Evolutionary conservation across 768 basidiomycete genomes (phyloP).

Genomic region (Kockovaella imperatae): DNA sequence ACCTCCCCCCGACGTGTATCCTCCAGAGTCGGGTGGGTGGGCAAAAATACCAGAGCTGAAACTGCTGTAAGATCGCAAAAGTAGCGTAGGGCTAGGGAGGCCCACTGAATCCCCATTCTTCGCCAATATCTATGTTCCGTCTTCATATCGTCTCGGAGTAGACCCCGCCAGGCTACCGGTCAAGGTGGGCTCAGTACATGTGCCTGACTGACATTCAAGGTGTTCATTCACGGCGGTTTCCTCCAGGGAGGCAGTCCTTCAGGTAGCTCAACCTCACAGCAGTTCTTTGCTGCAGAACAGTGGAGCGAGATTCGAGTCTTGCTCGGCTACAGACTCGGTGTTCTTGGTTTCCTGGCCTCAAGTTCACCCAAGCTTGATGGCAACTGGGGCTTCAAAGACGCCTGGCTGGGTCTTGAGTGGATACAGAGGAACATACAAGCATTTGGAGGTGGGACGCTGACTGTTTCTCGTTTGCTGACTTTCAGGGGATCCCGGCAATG

Average conservation of each 20-base stretch:
- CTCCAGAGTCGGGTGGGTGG: too few relatives aligned
- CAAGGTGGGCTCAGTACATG: background rate
- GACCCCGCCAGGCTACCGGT: slow-evolving; percentile 6
- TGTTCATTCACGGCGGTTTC: slow-evolving; percentile 74
- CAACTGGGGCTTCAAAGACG: slow-evolving; percentile 79
- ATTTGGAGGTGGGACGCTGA: slow-evolving; percentile 57
- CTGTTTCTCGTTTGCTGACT: background rate
- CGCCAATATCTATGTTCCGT: slow-evolving; percentile 51
- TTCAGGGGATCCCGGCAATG: slow-evolving; percentile 48
- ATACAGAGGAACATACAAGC: slow-evolving; percentile 58
- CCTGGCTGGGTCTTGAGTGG: slow-evolving; percentile 71
- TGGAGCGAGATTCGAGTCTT: slow-evolving; percentile 64
- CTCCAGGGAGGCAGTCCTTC: slow-evolving; percentile 74
- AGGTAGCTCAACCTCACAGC: slow-evolving; percentile 55
- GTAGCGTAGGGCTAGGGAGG: slow-evolving; percentile 57
- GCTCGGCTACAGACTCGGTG: slow-evolving; percentile 67
- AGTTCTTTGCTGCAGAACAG: slow-evolving; percentile 58
- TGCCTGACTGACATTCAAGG: slow-evolving; percentile 54
- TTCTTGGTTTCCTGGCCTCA: slow-evolving; percentile 66
- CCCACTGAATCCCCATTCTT: slow-evolving; percentile 68
- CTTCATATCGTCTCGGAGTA: slow-evolving; percentile 32
- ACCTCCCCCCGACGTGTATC: too few relatives aligned
- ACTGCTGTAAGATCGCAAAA: too few relatives aligned
- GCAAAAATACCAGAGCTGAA: too few relatives aligned
- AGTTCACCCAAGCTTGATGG: slow-evolving; percentile 58